Conservation (phyloP, 495 filamentous ascomycete species). For the Neurospora africana region DNA sequence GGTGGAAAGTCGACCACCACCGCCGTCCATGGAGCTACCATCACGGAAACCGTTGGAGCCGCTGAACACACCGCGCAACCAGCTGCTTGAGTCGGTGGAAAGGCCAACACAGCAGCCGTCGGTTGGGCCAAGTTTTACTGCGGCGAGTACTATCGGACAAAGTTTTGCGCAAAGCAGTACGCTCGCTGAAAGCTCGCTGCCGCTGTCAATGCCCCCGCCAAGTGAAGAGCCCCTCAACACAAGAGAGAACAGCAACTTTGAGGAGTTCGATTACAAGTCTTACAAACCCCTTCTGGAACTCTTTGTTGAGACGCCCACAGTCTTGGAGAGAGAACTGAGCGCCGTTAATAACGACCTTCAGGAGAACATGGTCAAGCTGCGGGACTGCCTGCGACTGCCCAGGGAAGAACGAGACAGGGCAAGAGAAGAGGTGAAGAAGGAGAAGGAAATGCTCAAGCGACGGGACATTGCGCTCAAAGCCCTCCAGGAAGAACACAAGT, state of each 20-base stretch:
- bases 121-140: neutral
- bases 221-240: neutral
- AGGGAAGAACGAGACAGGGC: slow-evolving; percentile 24
- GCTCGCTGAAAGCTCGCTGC: neutral
- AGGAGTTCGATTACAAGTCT: slow-evolving; percentile 4
- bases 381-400: slow-evolving; percentile 1
- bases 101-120: neutral
- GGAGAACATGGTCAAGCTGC: slow-evolving; percentile 18
- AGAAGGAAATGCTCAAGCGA: slow-evolving; percentile 10
- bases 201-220: neutral
- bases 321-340: slow-evolving; percentile 20
- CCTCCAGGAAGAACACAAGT: slow-evolving; percentile 18
- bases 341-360: slow-evolving; percentile 17
- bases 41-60: neutral
- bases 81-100: neutral
- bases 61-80: neutral
- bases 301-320: slow-evolving; percentile 22
- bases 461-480: slow-evolving; percentile 10
- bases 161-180: neutral
- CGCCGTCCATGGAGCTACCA: neutral
- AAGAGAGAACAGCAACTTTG: neutral
- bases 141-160: neutral
- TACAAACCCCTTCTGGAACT: slow-evolving; percentile 22
- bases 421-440: slow-evolving; percentile 22
- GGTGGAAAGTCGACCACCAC: neutral